Conservation (phyloP, 225 moss, liverwort and hornwort species). For the Anthoceros angustus region DNA sequence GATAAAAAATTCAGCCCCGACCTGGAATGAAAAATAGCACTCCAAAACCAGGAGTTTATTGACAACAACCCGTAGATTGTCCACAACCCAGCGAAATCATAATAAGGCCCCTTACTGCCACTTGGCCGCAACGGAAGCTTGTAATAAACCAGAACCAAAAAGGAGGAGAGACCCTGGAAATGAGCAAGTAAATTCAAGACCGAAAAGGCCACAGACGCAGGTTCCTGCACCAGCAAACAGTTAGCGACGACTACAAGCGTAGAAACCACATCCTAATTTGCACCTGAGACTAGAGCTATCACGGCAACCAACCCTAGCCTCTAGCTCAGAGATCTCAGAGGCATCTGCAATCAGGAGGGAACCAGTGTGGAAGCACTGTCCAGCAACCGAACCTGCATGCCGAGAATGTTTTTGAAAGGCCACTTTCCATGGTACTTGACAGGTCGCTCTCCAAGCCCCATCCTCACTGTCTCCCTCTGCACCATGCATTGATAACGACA, state of each 20-base stretch:
- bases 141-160: conserved; percentile 55
- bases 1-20: conserved; percentile 14
- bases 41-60: conserved; percentile 98
- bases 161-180: conserved; percentile 65
- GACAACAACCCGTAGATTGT: conserved; percentile 57
- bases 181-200: conserved; percentile 74
- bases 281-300: neutral
- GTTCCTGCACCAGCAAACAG: conserved; percentile 40
- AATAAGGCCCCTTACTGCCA: conserved; percentile 50
- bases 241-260: neutral
- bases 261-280: neutral
- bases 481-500: conserved; percentile 44
- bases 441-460: conserved; percentile 15
- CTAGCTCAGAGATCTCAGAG: neutral
- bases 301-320: neutral
- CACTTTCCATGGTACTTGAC: conserved; percentile 45
- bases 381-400: conserved; percentile 21
- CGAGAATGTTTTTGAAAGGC: conserved; percentile 25
- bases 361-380: neutral
- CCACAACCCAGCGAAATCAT: conserved; percentile 81
- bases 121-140: conserved; percentile 44
- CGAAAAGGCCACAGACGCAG: conserved; percentile 88
- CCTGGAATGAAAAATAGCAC: conserved; percentile 85
- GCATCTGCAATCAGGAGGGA: neutral
- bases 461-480: conserved; percentile 21